These are phyloP conservation scores for Pseudophaeomoniella oleicola DNA, from an alignment of 2,329 filamentous ascomycete species.

Conservation along the genomic window DNA sequence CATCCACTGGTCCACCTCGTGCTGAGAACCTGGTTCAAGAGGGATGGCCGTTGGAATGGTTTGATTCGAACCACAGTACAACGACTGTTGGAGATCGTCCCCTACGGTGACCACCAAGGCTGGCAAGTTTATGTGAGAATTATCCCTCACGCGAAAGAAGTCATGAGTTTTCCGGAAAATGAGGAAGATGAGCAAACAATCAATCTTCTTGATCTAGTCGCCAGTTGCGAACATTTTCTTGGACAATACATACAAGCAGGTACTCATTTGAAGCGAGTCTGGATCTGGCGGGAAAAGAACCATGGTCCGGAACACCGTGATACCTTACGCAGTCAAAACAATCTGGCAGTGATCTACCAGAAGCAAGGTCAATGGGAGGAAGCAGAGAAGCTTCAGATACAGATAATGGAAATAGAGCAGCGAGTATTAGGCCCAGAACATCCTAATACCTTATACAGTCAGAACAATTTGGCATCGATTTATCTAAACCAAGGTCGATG, in stretches of 20 bases:
- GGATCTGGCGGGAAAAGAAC: constrained; percentile 1
- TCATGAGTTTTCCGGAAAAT: constrained; percentile 1
- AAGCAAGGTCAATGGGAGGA: constrained; percentile 9
- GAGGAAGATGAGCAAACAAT: constrained; percentile 1
- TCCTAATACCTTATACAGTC: constrained; percentile 8
- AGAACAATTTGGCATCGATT: constrained; percentile 8
- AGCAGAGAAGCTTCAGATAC: constrained; percentile 11
- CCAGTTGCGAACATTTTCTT: background rate
- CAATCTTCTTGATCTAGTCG: constrained; percentile 5
- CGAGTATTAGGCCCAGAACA: constrained; percentile 8
- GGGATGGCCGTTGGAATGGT: constrained; percentile 7
- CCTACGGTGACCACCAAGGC: constrained; percentile 6
- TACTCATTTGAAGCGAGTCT: background rate
- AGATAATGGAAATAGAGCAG: constrained; percentile 7
- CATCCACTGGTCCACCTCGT: constrained; percentile 22
- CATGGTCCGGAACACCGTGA: too few relatives aligned
- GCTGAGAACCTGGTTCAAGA: constrained; percentile 18
- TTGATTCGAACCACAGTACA: constrained; percentile 5
- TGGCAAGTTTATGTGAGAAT: constrained; percentile 14
- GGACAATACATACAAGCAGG: background rate
- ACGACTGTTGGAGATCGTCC: constrained; percentile 13
- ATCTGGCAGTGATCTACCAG: constrained; percentile 4
- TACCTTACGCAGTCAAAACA: constrained; percentile 8
- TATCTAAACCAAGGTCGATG: constrained; percentile 7
- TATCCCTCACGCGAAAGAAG: constrained; percentile 15